Evolutionary conservation across 352 stramenopile genomes (phyloP).

Genomic region (Saprolegnia parasitica): DNA sequence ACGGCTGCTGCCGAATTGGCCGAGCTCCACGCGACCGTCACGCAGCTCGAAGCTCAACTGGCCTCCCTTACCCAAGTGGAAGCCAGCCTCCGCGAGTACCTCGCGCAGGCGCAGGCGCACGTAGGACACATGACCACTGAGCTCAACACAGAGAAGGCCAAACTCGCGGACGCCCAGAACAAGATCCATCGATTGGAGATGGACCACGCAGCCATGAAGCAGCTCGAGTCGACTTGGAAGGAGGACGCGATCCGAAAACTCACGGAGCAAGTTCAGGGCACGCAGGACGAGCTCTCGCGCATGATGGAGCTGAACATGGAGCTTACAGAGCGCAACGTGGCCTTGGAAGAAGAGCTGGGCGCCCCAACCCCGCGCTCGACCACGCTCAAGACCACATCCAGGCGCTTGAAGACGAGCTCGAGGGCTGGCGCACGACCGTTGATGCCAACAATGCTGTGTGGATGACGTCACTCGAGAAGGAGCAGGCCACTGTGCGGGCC

Average conservation of each 20-base stretch:
- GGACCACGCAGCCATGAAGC: neutral
- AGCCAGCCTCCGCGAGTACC: neutral
- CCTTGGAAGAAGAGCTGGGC: constrained; percentile 55
- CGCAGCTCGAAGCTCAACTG: neutral
- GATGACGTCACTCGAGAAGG: neutral
- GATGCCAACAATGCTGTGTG: neutral
- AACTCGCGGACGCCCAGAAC: neutral
- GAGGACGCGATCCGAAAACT: constrained; percentile 54
- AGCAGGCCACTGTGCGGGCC: neutral
- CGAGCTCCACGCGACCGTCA: neutral
- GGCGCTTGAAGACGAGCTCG: neutral
- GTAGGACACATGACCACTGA: neutral
- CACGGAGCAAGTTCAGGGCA: constrained; percentile 61
- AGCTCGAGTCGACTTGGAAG: constrained; percentile 34
- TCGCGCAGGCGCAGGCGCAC: neutral
- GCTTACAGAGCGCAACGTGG: constrained; percentile 71
- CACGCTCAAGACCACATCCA: constrained; percentile 5
- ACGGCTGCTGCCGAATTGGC: neutral
- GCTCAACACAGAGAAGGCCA: neutral
- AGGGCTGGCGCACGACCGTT: neutral
- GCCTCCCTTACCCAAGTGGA: neutral
- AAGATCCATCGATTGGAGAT: constrained; percentile 5
- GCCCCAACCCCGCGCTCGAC: neutral
- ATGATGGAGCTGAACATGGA: constrained; percentile 80
- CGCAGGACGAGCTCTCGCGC: constrained; percentile 71